phyloP scores from a whole-genome alignment of 1,284 basidiomycete species.

The Gomphus bonarii region DNA sequence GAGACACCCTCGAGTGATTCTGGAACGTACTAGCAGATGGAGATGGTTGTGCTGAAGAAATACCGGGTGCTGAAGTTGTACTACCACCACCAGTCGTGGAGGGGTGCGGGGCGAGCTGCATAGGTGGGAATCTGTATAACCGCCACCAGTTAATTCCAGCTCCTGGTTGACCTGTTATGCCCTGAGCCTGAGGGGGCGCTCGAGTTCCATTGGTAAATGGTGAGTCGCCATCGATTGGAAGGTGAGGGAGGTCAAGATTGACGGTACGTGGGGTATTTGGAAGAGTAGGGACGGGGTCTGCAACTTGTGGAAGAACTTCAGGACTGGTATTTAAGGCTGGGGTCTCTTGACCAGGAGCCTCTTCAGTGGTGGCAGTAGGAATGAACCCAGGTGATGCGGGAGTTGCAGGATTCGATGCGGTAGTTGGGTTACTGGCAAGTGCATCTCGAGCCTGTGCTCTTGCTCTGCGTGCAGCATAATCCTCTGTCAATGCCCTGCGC shows the following conservation, averaged over 20 bases:
- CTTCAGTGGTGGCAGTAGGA: background rate
- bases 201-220: background rate
- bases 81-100: constrained; percentile 14
- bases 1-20: background rate
- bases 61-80: constrained; percentile 15
- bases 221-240: background rate
- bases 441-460: constrained; percentile 11
- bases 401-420: constrained; percentile 1
- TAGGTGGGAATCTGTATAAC: constrained; percentile 64
- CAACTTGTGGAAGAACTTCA: constrained; percentile 3
- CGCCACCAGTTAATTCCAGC: constrained; percentile 73
- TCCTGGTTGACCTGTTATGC: constrained; percentile 15
- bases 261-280: constrained; percentile 5
- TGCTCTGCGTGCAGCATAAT: constrained; percentile 11
- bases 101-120: constrained; percentile 27
- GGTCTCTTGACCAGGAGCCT: constrained; percentile 13
- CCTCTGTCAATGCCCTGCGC: constrained; percentile 34
- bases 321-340: constrained; percentile 24
- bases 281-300: background rate
- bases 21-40: constrained; percentile 6
- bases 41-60: constrained; percentile 5
- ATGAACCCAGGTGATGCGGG: background rate
- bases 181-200: constrained; percentile 12
- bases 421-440: background rate
- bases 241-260: constrained; percentile 7